Evolutionary conservation across 176 grass and related monocot genomes (phyloP), one percentile per base, ranked within the genome.

Genomic region (Juncus inflexus): DNA sequence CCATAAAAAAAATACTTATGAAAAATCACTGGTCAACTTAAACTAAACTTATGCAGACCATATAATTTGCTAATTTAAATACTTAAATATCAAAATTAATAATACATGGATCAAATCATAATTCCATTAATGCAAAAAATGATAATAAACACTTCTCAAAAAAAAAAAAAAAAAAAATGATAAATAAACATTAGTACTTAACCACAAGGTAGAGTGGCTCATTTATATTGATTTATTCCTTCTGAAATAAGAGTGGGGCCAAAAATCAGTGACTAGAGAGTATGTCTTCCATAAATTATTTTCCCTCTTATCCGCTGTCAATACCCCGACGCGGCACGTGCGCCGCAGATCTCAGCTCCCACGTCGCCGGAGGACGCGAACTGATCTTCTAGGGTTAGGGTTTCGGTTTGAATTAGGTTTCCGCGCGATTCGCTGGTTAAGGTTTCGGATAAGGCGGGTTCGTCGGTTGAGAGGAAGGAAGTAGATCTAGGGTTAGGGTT

Each of bases 401-500:
- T 70, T 70, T 42, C 16, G 6, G 3, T 5, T 57, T 62, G 59
- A 69, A 40, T 77, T 71, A 52, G 74, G 19, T 28, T 28, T 28
- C 19, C 19, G 19, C 19, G 19, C 19, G 0, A 28, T 28, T 28
- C 1, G 19, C 19, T 28, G 36, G 58, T 64, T 83, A 83, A 81
- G 82, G 74, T 90, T 86, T 80, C 59, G 19, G 19, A 28, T 28
- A 28, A 28, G 19, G 19, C 19, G 19, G 19, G 1, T 28, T 28
- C 1, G 19, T 28, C 19, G 19, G 1, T 28, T 28, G 19, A 28
- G 19, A 28, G 19, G 19, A 28, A 28, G 19, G 19, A 28, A 28
- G 19, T 28, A 58, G 40, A 40, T 56, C 67, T 70, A 70, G 67
- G 51, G 67, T 70, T 70, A 70, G 67, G 52, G 51, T 70, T 42